Evolutionary conservation across 768 basidiomycete genomes (phyloP).

Genomic region (Psilocybe cyanescens): DNA sequence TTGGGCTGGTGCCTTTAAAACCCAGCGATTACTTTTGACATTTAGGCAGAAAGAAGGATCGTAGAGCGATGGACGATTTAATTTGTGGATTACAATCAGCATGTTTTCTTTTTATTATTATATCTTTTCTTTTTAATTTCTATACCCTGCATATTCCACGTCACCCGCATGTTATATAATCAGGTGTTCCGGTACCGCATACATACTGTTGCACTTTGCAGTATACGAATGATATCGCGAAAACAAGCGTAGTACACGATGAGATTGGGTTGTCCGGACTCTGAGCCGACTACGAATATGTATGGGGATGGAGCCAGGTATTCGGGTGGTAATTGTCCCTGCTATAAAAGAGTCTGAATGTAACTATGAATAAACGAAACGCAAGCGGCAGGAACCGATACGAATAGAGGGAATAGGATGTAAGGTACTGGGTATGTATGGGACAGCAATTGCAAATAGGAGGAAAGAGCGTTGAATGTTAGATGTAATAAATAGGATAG

Average conservation of each 20-base stretch:
- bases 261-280: background rate
- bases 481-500: constrained; percentile 3
- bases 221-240: background rate
- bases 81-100: background rate
- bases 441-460: background rate
- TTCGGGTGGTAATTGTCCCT: background rate
- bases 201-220: background rate
- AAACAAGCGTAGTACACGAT: background rate
- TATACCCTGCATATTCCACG: background rate
- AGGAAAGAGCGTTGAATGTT: background rate
- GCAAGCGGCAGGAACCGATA: background rate
- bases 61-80: background rate
- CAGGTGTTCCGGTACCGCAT: background rate
- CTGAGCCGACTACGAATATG: background rate
- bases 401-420: background rate
- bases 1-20: constrained; percentile 68
- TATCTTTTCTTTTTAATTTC: background rate
- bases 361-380: background rate
- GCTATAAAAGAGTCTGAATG: background rate
- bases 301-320: background rate
- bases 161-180: background rate
- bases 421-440: constrained; percentile 3
- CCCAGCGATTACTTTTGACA: background rate
- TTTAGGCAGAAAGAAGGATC: background rate
- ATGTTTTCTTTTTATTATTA: background rate